Percentiles rank a stretch among this genome's conserved stretches.
Conservation (phyloP, 2,329 filamentous ascomycete genomes). For the Coleophoma cylindrospora region DNA sequence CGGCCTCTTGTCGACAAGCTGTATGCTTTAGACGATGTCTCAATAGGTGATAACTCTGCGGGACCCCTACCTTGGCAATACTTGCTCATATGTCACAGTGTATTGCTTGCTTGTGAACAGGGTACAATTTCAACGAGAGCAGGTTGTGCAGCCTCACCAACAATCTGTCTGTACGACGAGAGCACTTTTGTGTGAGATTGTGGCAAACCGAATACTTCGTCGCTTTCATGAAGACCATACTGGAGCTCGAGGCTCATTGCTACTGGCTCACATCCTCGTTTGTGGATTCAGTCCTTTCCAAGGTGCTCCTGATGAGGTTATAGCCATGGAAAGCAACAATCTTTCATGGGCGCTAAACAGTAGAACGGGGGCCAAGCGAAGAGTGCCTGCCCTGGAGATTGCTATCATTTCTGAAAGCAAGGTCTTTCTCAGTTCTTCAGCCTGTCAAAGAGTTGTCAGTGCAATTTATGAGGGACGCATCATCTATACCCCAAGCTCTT, state of each 20-base stretch:
- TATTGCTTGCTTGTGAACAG: constrained; percentile 82
- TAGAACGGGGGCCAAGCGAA: constrained; percentile 37
- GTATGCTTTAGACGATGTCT: constrained; percentile 74
- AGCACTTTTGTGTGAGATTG: constrained; percentile 73
- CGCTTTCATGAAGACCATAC: constrained; percentile 75
- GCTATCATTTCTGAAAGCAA: constrained; percentile 82
- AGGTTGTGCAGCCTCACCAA: constrained; percentile 68
- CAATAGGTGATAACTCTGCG: constrained; percentile 51
- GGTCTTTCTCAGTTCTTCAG: constrained; percentile 68
- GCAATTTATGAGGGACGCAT: constrained; percentile 78
- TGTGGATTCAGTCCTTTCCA: constrained; percentile 84
- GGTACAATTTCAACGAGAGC: constrained; percentile 73
- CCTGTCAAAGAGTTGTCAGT: constrained; percentile 76
- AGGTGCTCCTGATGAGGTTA: constrained; percentile 66
- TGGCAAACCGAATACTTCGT: constrained; percentile 72
- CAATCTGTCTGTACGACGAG: constrained; percentile 78
- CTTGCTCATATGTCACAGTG: constrained; percentile 38
- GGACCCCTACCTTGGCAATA: not conserved
- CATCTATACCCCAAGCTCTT: constrained; percentile 76
- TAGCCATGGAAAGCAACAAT: constrained; percentile 42
- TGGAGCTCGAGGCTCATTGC: constrained; percentile 63
- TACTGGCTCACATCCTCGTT: constrained; percentile 74
- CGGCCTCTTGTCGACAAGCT: constrained; percentile 70
- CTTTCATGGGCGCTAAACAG: constrained; percentile 34
- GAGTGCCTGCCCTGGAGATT: constrained; percentile 71